Conservation (phyloP, 2,329 filamentous ascomycete species). For the Fusarium transvaalense region DNA sequence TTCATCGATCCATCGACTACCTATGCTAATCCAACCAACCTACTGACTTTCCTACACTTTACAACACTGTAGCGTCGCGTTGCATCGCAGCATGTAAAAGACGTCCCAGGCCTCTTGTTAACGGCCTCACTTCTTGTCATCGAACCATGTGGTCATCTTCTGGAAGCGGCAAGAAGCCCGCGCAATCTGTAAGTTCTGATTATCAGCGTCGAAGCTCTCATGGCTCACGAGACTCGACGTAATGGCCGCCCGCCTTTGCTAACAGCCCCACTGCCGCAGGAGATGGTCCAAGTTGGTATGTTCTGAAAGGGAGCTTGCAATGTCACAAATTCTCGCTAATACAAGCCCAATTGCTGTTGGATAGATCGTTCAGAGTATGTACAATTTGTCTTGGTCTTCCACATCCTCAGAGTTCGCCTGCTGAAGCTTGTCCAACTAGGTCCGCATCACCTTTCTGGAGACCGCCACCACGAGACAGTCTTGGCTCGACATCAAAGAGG, state of each 20-base stretch:
- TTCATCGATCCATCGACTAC: slow-evolving; percentile 28
- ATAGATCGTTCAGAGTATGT: slow-evolving; percentile 74
- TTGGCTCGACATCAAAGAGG: slow-evolving; percentile 62
- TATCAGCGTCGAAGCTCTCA: slow-evolving; percentile 31
- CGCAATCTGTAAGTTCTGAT: slow-evolving; percentile 72
- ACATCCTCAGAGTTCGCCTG: slow-evolving; percentile 25
- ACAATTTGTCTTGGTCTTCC: slow-evolving; percentile 23
- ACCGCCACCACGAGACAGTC: slow-evolving; percentile 66
- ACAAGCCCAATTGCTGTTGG: slow-evolving; percentile 37
- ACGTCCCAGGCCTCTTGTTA: slow-evolving; percentile 42
- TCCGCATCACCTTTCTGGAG: slow-evolving; percentile 91
- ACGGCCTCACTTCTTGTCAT: slow-evolving; percentile 43
- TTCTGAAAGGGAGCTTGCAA: slow-evolving; percentile 28
- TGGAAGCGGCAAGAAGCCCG: slow-evolving; percentile 75
- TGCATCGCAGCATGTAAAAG: slow-evolving; percentile 51
- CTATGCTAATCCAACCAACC: slow-evolving; percentile 22
- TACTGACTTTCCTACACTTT: slow-evolving; percentile 33
- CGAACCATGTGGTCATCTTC: slow-evolving; percentile 74
- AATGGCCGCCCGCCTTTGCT: slow-evolving; percentile 48
- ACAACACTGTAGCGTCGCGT: slow-evolving; percentile 46
- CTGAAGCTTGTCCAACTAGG: slow-evolving; percentile 62
- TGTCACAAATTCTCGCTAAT: slow-evolving; percentile 44
- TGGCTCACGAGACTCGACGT: slow-evolving; percentile 44
- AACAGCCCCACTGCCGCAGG: slow-evolving; percentile 70
- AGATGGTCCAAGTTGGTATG: slow-evolving; percentile 99